Conservation (phyloP, 306 rosid genomes). For the Gastrolobium villosum region DNA sequence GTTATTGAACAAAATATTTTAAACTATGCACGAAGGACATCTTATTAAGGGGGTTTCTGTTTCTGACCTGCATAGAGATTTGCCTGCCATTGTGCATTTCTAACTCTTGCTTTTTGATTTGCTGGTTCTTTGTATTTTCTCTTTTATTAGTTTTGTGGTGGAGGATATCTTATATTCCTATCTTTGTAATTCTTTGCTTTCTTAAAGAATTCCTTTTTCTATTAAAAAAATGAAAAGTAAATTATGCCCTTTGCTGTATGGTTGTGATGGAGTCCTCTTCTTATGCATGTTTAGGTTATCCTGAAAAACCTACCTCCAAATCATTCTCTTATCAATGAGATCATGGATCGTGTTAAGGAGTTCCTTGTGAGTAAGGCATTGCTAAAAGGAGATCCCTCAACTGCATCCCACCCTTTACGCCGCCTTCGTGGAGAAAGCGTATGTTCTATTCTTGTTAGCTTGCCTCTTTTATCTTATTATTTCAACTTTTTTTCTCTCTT, state of each 20-base stretch:
- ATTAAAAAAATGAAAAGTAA: neutral
- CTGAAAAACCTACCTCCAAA: slow-evolving; percentile 94
- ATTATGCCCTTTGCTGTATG: slow-evolving; percentile 26
- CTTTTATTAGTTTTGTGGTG: slow-evolving; percentile 2
- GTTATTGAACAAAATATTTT: slow-evolving; percentile 38
- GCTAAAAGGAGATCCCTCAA: slow-evolving; percentile 81
- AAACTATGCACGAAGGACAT: neutral
- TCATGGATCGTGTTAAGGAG: slow-evolving; percentile 76
- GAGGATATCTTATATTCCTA: neutral
- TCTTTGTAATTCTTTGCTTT: slow-evolving; percentile 11
- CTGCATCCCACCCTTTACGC: slow-evolving; percentile 62
- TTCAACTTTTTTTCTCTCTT: neutral
- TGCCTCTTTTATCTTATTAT: slow-evolving; percentile 15
- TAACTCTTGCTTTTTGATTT: slow-evolving; percentile 30
- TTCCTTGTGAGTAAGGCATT: slow-evolving; percentile 89
- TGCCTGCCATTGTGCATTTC: slow-evolving; percentile 26
- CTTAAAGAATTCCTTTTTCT: neutral
- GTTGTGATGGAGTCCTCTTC: slow-evolving; percentile 41
- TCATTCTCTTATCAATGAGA: slow-evolving; percentile 83
- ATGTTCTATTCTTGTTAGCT: slow-evolving; percentile 47
- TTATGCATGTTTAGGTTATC: slow-evolving; percentile 66
- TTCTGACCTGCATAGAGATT: slow-evolving; percentile 30
- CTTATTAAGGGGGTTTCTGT: slow-evolving; percentile 22
- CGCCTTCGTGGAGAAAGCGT: slow-evolving; percentile 83
- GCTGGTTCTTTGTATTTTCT: slow-evolving; percentile 25